Conservation (phyloP, 352 stramenopile species). For the Globisporangium solare region DNA sequence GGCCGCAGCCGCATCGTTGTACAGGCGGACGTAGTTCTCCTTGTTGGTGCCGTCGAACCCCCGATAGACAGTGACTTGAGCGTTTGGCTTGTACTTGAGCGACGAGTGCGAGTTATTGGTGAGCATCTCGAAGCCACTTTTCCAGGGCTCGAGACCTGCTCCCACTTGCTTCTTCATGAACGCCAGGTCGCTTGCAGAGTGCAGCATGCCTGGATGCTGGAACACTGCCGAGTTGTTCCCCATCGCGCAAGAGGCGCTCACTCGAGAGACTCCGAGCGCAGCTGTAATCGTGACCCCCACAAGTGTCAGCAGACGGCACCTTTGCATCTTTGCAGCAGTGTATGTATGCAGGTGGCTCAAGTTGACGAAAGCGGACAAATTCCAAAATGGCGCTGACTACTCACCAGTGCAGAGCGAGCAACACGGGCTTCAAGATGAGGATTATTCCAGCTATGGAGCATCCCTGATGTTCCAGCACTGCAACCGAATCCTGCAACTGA, state of each 20-base stretch:
- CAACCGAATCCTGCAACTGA: too few species aligned
- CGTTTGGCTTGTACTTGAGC: conserved; percentile 6
- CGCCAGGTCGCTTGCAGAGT: conserved; percentile 14
- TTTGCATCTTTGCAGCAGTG: too few species aligned
- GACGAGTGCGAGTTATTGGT: conserved; percentile 16
- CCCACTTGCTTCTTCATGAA: conserved; percentile 14
- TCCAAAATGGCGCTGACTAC: too few species aligned
- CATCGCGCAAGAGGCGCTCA: conserved; percentile 9
- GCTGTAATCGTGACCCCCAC: neutral
- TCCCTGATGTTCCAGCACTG: too few species aligned
- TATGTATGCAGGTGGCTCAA: too few species aligned
- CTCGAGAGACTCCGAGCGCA: conserved; percentile 3
- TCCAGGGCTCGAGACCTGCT: conserved; percentile 16
- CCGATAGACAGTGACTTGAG: conserved; percentile 10
- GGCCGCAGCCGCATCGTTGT: conserved; percentile 15
- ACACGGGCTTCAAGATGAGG: too few species aligned
- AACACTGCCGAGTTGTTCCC: conserved; percentile 5
- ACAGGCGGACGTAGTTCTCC: conserved; percentile 17
- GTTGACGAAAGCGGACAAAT: too few species aligned
- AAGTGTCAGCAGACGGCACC: neutral
- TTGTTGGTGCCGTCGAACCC: conserved; percentile 10
- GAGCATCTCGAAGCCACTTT: conserved; percentile 14
- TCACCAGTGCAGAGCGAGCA: too few species aligned
- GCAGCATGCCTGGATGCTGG: conserved; percentile 15
- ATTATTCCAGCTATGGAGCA: too few species aligned